Conservation (phyloP, 352 stramenopile species). For the Phytophthora agathidicida region DNA sequence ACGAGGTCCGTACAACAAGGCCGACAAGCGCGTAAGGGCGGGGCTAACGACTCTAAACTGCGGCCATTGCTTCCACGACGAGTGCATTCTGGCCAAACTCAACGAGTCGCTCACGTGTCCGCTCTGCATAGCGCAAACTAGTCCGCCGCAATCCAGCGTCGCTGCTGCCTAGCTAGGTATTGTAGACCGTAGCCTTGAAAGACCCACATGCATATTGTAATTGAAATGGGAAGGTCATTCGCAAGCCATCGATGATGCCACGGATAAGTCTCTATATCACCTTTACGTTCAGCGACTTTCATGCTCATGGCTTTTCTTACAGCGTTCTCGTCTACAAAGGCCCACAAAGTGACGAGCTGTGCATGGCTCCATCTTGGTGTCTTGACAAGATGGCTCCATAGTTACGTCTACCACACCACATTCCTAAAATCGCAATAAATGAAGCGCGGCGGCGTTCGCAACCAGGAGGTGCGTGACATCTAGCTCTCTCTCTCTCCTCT, state of each 20-base stretch:
- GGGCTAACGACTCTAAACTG: slow-evolving; percentile 80
- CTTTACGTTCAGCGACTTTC: neutral
- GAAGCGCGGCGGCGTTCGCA: slow-evolving; percentile 57
- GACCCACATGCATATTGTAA: slow-evolving; percentile 21
- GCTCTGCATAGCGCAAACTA: slow-evolving; percentile 45
- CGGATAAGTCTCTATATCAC: neutral
- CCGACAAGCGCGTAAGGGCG: slow-evolving; percentile 39
- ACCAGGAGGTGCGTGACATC: slow-evolving; percentile 65
- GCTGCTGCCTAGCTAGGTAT: slow-evolving; percentile 19
- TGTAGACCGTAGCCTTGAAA: neutral
- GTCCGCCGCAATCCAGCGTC: slow-evolving; percentile 15
- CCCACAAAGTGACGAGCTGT: slow-evolving; percentile 8
- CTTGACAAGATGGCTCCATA: slow-evolving; percentile 9
- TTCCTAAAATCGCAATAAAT: slow-evolving; percentile 24
- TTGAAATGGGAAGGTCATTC: slow-evolving; percentile 13
- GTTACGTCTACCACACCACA: neutral
- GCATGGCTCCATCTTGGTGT: neutral
- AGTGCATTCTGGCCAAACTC: slow-evolving; percentile 86
- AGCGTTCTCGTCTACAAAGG: slow-evolving; percentile 12
- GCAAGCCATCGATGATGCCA: neutral
- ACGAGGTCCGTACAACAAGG: slow-evolving; percentile 20
- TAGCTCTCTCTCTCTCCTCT: slow-evolving; percentile 5
- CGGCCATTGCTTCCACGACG: slow-evolving; percentile 86
- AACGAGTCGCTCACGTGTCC: slow-evolving; percentile 77
- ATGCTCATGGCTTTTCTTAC: slow-evolving; percentile 7